Conservation (phyloP, 106 monocot species). For the Allium fistulosum region DNA sequence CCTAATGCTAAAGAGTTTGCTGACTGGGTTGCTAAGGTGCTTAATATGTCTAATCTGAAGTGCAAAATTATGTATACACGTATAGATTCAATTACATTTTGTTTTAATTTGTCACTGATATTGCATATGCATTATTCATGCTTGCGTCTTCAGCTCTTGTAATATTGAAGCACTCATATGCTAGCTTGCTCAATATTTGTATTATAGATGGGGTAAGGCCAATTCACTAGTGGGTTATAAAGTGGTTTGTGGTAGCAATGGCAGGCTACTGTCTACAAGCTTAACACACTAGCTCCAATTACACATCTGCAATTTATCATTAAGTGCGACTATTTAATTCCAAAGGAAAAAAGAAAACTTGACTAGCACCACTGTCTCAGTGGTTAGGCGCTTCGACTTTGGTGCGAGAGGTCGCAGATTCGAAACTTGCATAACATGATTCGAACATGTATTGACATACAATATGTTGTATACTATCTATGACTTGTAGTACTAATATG, state of each 20-base stretch:
- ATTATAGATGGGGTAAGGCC: neutral
- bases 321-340: neutral
- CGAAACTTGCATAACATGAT: too few relatives aligned
- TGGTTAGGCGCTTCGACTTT: too few relatives aligned
- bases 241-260: neutral
- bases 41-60: neutral
- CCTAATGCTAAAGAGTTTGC: conserved; percentile 98
- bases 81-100: neutral
- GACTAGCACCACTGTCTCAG: too few relatives aligned
- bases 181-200: neutral
- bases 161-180: neutral
- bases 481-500: too few relatives aligned
- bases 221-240: neutral
- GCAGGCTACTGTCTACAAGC: neutral
- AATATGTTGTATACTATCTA: too few relatives aligned
- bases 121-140: neutral
- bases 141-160: neutral
- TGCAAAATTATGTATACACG: neutral
- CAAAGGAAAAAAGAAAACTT: neutral
- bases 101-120: neutral
- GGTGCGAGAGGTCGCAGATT: too few relatives aligned
- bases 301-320: neutral
- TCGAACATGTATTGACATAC: too few relatives aligned
- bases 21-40: conserved; percentile 98
- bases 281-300: neutral